phyloP scores from a whole-genome alignment of 1,284 basidiomycete species.

The Ganoderma sinense region DNA sequence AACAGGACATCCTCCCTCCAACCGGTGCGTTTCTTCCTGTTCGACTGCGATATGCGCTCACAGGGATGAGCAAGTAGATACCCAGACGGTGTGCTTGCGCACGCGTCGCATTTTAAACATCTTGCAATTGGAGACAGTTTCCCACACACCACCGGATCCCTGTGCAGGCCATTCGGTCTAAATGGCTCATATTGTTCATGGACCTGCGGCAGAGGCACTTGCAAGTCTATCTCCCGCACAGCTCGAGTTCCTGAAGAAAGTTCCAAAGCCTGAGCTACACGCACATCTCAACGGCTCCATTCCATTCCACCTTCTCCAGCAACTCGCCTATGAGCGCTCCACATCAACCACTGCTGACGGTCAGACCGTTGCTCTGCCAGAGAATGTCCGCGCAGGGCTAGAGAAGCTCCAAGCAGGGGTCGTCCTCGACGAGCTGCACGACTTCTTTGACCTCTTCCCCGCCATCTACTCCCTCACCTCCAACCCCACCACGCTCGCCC shows the following conservation, averaged over 20 bases:
- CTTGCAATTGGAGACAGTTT: background rate
- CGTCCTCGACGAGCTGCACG: conserved; percentile 59
- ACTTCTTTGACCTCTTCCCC: conserved; percentile 80
- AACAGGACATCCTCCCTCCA: background rate
- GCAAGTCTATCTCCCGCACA: conserved; percentile 58
- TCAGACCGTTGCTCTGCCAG: conserved; percentile 27
- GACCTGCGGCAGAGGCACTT: conserved; percentile 53
- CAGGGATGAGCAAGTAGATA: background rate
- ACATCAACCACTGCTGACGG: conserved; percentile 20
- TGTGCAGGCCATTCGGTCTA: background rate
- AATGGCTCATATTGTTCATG: conserved; percentile 34
- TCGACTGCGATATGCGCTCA: background rate
- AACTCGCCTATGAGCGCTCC: conserved; percentile 61
- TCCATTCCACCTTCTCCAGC: conserved; percentile 68
- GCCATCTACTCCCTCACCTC: conserved; percentile 81
- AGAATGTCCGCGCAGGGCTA: conserved; percentile 52
- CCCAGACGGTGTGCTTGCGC: background rate
- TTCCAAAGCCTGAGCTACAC: conserved; percentile 84
- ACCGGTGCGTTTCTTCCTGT: background rate
- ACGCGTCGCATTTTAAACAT: background rate
- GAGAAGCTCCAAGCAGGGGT: conserved; percentile 59
- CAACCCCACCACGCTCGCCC: conserved; percentile 56
- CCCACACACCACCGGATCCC: conserved; percentile 26
- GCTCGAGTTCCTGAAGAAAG: conserved; percentile 60
- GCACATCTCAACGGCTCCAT: conserved; percentile 87